These are phyloP conservation scores for Cicer arietinum DNA, from an alignment of 306 rosid genomes.

Conservation along the genomic window DNA sequence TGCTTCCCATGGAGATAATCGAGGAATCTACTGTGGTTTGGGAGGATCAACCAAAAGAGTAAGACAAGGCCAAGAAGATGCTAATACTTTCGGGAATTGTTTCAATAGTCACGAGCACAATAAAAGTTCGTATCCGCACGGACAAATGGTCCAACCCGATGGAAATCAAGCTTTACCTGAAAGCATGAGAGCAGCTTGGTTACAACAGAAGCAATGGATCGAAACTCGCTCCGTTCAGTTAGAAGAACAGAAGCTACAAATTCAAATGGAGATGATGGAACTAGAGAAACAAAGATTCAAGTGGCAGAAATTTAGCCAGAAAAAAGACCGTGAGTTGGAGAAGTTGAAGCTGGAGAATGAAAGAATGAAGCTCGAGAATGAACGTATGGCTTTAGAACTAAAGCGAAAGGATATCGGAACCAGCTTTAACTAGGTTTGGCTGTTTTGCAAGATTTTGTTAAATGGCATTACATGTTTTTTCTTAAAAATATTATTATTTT, in stretches of 20 bases:
- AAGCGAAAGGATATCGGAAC: slow-evolving; percentile 68
- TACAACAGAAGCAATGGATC: slow-evolving; percentile 77
- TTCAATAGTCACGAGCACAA: slow-evolving; percentile 59
- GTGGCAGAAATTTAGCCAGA: slow-evolving; percentile 85
- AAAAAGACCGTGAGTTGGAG: slow-evolving; percentile 82
- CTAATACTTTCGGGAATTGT: slow-evolving; percentile 51
- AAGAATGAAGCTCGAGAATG: slow-evolving; percentile 88
- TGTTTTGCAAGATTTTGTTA: slow-evolving; percentile 32
- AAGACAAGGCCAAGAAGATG: slow-evolving; percentile 58
- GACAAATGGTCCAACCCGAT: slow-evolving; percentile 53
- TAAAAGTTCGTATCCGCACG: slow-evolving; percentile 53
- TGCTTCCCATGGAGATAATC: slow-evolving; percentile 58
- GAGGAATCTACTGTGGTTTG: slow-evolving; percentile 51
- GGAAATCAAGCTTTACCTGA: slow-evolving; percentile 61
- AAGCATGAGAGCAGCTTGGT: slow-evolving; percentile 60
- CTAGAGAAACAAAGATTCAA: slow-evolving; percentile 78
- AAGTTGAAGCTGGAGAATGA: slow-evolving; percentile 80
- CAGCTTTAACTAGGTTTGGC: slow-evolving; percentile 55
- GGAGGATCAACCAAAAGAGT: slow-evolving; percentile 65
- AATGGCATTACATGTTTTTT: slow-evolving; percentile 37
- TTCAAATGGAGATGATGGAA: slow-evolving; percentile 78
- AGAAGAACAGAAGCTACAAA: slow-evolving; percentile 86
- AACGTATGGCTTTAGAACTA: slow-evolving; percentile 68
- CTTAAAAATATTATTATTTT: not conserved
- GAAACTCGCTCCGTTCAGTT: slow-evolving; percentile 69